A percentile compares a stretch with the other conserved stretches of the same genome.
Evolutionary conservation across 768 basidiomycete species (phyloP).

Genomic region (Lactarius deliciosus): DNA sequence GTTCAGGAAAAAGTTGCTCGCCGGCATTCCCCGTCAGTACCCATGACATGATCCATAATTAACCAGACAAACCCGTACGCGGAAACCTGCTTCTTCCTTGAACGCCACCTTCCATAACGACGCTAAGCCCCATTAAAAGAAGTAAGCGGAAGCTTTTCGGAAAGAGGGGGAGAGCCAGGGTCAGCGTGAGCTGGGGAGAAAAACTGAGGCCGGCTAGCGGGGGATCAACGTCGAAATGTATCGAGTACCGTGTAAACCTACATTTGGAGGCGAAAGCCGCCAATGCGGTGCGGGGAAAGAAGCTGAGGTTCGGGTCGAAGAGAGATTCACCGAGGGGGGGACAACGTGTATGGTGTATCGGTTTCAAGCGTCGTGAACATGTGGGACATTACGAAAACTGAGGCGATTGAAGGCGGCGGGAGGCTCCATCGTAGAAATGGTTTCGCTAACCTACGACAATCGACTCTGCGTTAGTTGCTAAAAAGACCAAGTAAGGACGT

Average conservation of each 20-base stretch:
- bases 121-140: slow-evolving; percentile 53
- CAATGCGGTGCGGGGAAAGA: background rate
- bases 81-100: slow-evolving; percentile 41
- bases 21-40: slow-evolving; percentile 32
- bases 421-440: slow-evolving; percentile 3
- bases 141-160: slow-evolving; percentile 46
- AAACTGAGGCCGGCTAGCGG: slow-evolving; percentile 23
- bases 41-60: slow-evolving; percentile 54
- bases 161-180: slow-evolving; percentile 42
- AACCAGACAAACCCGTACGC: slow-evolving; percentile 48
- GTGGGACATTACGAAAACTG: background rate
- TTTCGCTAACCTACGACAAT: slow-evolving; percentile 24
- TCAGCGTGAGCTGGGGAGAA: slow-evolving; percentile 38
- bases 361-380: slow-evolving; percentile 7
- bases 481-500: slow-evolving; percentile 13
- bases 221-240: too few species aligned
- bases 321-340: slow-evolving; percentile 12
- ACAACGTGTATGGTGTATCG: slow-evolving; percentile 1
- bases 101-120: slow-evolving; percentile 49
- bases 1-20: slow-evolving; percentile 7
- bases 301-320: slow-evolving; percentile 11
- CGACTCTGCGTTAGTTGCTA: slow-evolving; percentile 13
- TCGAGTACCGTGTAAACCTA: background rate
- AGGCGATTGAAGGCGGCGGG: slow-evolving; percentile 1
- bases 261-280: background rate